A percentile compares a stretch with the other conserved stretches of the same genome.
Conservation (phyloP, 352 stramenopile genomes). For the Globisporangium spinosum region DNA sequence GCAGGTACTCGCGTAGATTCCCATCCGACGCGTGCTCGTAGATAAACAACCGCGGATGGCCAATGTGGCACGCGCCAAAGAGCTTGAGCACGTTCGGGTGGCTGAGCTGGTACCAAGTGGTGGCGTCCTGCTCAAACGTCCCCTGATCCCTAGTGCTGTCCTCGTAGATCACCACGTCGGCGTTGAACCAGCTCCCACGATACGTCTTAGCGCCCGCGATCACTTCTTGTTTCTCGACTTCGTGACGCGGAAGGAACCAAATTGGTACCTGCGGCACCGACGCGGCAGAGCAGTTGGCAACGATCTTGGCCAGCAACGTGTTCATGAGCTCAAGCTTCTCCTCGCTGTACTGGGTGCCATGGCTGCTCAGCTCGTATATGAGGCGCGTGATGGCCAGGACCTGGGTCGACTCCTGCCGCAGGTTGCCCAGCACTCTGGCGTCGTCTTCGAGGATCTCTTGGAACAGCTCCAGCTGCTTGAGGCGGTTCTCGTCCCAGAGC, state of each 20-base stretch:
- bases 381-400: slow-evolving; percentile 9
- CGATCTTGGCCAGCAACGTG: neutral
- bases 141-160: neutral
- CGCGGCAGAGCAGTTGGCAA: neutral
- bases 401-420: neutral
- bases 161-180: slow-evolving; percentile 4
- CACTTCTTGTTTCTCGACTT: slow-evolving; percentile 10
- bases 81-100: slow-evolving; percentile 27
- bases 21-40: slow-evolving; percentile 7
- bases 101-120: slow-evolving; percentile 10
- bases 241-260: slow-evolving; percentile 17
- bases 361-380: slow-evolving; percentile 8
- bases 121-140: slow-evolving; percentile 1
- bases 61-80: slow-evolving; percentile 13
- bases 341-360: slow-evolving; percentile 14
- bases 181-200: slow-evolving; percentile 9
- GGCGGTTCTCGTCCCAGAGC: neutral
- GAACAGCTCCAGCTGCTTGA: slow-evolving; percentile 2
- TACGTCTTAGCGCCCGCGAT: slow-evolving; percentile 1
- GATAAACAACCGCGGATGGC: slow-evolving; percentile 3
- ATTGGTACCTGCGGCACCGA: neutral
- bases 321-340: slow-evolving; percentile 12
- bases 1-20: slow-evolving; percentile 8
- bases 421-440: neutral
- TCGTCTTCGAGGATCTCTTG: neutral